These are phyloP conservation scores for Ophiocordyceps sinensis DNA, from an alignment of 2,329 filamentous ascomycete species.

Conservation along the genomic window DNA sequence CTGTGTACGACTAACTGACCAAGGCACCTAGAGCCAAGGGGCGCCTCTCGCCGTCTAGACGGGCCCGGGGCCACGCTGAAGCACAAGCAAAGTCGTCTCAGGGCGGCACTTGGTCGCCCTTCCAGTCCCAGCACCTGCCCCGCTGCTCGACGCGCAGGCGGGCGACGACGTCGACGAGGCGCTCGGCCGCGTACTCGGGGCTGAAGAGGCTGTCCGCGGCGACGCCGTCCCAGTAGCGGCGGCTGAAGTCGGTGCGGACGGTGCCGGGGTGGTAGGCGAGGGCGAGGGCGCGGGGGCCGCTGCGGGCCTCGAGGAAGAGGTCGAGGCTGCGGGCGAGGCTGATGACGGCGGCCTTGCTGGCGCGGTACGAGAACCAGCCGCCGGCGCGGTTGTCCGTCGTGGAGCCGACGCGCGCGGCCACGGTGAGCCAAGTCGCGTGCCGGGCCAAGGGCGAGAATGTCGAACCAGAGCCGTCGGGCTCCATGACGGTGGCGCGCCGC, in stretches of 20 bases:
- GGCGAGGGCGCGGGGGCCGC: conserved; percentile 48
- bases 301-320: conserved; percentile 42
- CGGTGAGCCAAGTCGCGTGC: conserved; percentile 54
- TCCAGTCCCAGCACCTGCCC: conserved; percentile 57
- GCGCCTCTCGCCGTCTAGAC: not conserved
- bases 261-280: conserved; percentile 69
- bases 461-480: too few relatives aligned
- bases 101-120: conserved; percentile 46
- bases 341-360: conserved; percentile 61
- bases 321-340: conserved; percentile 60
- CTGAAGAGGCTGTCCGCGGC: conserved; percentile 48
- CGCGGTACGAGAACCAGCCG: conserved; percentile 73
- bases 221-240: conserved; percentile 56
- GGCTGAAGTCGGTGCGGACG: conserved; percentile 59
- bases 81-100: conserved; percentile 15
- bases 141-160: conserved; percentile 35
- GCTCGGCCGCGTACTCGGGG: conserved; percentile 50
- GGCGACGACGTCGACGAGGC: conserved; percentile 44
- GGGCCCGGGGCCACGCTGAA: not conserved
- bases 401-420: conserved; percentile 66
- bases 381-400: conserved; percentile 58
- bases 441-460: too few relatives aligned
- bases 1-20: too few relatives aligned
- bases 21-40: too few relatives aligned
- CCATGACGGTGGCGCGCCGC: conserved; percentile 27